Conservation (phyloP, 2,329 filamentous ascomycete species). For the Talaromyces sp. region DNA sequence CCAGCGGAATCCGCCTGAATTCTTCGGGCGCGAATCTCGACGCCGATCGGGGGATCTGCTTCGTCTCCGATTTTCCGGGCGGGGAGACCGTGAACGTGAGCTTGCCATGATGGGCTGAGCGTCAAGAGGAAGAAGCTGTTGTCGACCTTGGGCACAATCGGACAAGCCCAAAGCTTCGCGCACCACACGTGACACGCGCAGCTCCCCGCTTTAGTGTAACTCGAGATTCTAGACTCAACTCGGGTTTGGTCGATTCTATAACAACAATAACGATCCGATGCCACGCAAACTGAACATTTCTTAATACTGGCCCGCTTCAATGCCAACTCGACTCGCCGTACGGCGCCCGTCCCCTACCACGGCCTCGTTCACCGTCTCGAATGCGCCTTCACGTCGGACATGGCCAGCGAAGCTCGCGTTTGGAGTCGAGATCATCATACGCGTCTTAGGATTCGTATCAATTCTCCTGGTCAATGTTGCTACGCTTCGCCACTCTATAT, state of each 20-base stretch:
- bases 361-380: conserved; percentile 88
- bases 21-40: conserved; percentile 36
- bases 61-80: conserved; percentile 33
- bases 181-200: conserved; percentile 7
- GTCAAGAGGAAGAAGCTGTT: not conserved
- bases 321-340: conserved; percentile 52
- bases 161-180: not conserved
- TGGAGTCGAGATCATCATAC: conserved; percentile 40
- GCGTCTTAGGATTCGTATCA: conserved; percentile 38
- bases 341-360: conserved; percentile 72
- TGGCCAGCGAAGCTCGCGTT: conserved; percentile 42
- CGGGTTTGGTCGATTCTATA: not conserved
- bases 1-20: conserved; percentile 42
- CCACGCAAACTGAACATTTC: not conserved
- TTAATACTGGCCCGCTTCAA: conserved; percentile 26
- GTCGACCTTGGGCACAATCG: conserved; percentile 2
- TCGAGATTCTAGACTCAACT: not conserved
- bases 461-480: conserved; percentile 34
- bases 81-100: conserved; percentile 17
- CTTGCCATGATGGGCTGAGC: conserved; percentile 1
- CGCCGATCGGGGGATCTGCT: conserved; percentile 38
- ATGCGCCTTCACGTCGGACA: conserved; percentile 53
- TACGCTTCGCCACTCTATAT: conserved; percentile 25
- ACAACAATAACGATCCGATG: not conserved
- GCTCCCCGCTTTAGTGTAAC: not conserved